Evolutionary conservation across 2,329 filamentous ascomycete genomes (phyloP), one percentile per base, ranked within the genome.

Genomic region (Cryphonectria naterciae): DNA sequence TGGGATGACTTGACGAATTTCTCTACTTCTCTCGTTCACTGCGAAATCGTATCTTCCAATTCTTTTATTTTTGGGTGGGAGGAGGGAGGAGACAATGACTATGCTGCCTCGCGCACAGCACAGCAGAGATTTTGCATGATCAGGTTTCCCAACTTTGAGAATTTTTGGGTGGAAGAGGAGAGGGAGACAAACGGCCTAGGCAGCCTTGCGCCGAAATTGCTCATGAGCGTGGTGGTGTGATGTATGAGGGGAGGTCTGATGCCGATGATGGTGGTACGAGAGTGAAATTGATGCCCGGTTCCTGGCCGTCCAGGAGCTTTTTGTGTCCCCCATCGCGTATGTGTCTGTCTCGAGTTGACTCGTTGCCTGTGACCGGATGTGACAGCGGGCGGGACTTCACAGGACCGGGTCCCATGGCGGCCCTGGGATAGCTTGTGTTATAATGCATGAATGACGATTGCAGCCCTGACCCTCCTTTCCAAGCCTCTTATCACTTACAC

Each of bases 1-100:
- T 68, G 68, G 66, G 66, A 73, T 58, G 71, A 71, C 71, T 65
- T 71, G 68, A 73, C 69, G 71, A 73, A 71, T 71, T 72, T 72
- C 68, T 68, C 62, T 71, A 62, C 62, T 62, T 62, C 43, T 70
- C 65, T 72, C 56, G 43, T 68, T 64, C 35, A 68, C n/a, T 67
- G 62, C 66, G 35, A 66, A 66, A 61, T 65, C 68, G 65, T 54
- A 54, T 56, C 63, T 70, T 67, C n/a, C 37, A 15, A 46, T 65
- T 49, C 60, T 32, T 32, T 43, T 25, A 4, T 28, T 46, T 64
- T 43, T 64, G 37, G 19, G 19, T 5, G 46, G 19, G 2, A n/a
- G 46, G 17, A 4, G 7, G 22, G 22, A 49, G 46, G 46, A 49
- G 49, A 67, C 37, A 58, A 43, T 60, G 52, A 60, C 39, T 49